Base-by-base conservation (phyloP, 306 rosid genomes). In the Medicago lupulina region DNA sequence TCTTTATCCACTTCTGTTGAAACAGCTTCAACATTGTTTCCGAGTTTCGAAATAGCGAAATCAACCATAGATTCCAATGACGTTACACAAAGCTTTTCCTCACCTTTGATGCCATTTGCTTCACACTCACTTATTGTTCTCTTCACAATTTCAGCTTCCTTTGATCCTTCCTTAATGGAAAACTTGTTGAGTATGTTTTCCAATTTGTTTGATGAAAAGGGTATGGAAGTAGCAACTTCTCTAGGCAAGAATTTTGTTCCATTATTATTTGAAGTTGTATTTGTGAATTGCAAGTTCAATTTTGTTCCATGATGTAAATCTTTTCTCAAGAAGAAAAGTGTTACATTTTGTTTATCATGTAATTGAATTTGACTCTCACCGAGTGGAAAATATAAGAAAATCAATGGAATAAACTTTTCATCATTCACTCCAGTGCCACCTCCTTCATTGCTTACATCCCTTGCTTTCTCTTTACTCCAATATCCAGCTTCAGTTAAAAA, bases 51-150 rank as follows among this genome's bases (percentile, higher is more conserved):
- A 43, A 84, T 83, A 64, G 83, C 76, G 72, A 86, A 94, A 46
- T 94, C 97, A 8, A 92, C 67, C 98, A 94, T 92, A 0, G 95
- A 92, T 76, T 94, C 97, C 15, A 94, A 67, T 4, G 98, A 94
- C 43, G 90, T 94, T 5, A 95, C 93, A 18, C 98, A 94, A 6
- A 60, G 82, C 76, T 86, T 92, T 19, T 90, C 90, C 71, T 92
- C 98, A 8, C 96, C 93, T 70, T 3, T 72, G 6, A 85, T 74
- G 4, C 72, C 69, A 1, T 82, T 72, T 9, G 44, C 64, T 70
- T 91, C 95, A 13, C 98, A 94, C 41, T 85, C 87, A 9, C 39
- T 36, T 14, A 94, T 76, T 0, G 96, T 88, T 12, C 72, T 67
- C 68, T 83, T 71, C 66, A 91, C 71, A 21, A 13, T 46, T 44